Conservation (phyloP, 2,329 filamentous ascomycete genomes). For the Claviceps fusiformis region DNA sequence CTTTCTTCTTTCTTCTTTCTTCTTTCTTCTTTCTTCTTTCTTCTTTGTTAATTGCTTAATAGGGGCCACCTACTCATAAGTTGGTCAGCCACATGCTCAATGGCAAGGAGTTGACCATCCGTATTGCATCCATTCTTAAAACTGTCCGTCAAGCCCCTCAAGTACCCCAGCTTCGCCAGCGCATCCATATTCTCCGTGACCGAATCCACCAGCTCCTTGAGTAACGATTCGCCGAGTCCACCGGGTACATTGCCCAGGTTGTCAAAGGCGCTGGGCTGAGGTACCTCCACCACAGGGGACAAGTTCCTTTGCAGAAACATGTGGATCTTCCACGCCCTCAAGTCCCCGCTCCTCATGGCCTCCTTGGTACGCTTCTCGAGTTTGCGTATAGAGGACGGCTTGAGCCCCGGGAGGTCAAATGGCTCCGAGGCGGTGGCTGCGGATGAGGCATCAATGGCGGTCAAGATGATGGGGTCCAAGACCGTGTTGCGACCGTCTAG, state of each 20-base stretch:
- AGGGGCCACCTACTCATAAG: slow-evolving; percentile 21
- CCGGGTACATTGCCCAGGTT: slow-evolving; percentile 15
- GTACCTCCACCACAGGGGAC: slow-evolving; percentile 15
- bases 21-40: no score
- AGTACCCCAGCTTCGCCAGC: slow-evolving; percentile 22
- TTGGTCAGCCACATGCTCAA: slow-evolving; percentile 27
- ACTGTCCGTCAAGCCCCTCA: slow-evolving; percentile 22
- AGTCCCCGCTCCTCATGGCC: slow-evolving; percentile 21
- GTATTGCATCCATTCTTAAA: slow-evolving; percentile 18
- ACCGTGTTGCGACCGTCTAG: slow-evolving; percentile 11
- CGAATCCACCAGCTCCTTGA: slow-evolving; percentile 18
- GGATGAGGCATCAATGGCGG: slow-evolving; percentile 20
- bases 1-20: no score
- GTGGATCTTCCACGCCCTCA: slow-evolving; percentile 32
- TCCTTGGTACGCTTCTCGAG: slow-evolving; percentile 22
- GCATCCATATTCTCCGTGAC: slow-evolving; percentile 20
- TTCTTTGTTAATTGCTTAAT: no score
- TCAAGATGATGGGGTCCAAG: slow-evolving; percentile 17
- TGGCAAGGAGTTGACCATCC: slow-evolving; percentile 29
- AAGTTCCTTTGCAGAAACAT: slow-evolving; percentile 28
- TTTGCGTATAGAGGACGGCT: slow-evolving; percentile 19
- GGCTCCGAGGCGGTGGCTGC: slow-evolving; percentile 11
- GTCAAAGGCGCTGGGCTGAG: slow-evolving; percentile 22
- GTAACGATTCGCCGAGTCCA: slow-evolving; percentile 17
- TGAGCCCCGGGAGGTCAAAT: slow-evolving; percentile 11